Conservation (phyloP, 2,329 filamentous ascomycete genomes). For the Scedosporium dehoogii region DNA sequence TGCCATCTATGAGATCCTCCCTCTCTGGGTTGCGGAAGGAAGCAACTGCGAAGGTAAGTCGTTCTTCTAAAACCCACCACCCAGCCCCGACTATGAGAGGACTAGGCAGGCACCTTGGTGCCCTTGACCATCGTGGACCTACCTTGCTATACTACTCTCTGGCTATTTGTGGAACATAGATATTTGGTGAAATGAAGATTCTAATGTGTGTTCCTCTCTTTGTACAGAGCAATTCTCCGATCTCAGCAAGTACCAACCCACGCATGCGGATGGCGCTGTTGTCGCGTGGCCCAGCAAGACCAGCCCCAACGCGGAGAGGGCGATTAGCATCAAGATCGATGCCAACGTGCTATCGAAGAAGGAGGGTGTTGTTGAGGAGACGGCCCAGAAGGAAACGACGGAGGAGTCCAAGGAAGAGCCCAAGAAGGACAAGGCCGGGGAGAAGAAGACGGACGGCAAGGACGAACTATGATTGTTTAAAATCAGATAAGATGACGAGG, state of each 20-base stretch:
- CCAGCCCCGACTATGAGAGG: neutral
- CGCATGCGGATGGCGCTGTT: conserved; percentile 16
- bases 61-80: neutral
- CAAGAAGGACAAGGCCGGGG: neutral
- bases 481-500: neutral
- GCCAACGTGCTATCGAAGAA: conserved; percentile 23
- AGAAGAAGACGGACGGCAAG: conserved; percentile 11
- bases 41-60: conserved; percentile 32
- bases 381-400: neutral
- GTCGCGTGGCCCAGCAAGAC: conserved; percentile 22
- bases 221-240: conserved; percentile 17
- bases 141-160: too few relatives aligned
- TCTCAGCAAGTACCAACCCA: conserved; percentile 18
- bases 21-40: conserved; percentile 36
- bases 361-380: conserved; percentile 3
- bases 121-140: neutral
- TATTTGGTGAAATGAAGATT: neutral
- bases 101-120: too few relatives aligned
- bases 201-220: neutral
- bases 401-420: neutral
- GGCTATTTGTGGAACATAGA: too few relatives aligned
- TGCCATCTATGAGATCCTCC: conserved; percentile 37
- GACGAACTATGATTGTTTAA: conserved; percentile 15
- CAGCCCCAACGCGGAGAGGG: conserved; percentile 17
- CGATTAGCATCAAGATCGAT: conserved; percentile 25